phyloP scores from a whole-genome alignment of 2,329 filamentous ascomycete genomes.

The Tolypocladium cylindrosporum region DNA sequence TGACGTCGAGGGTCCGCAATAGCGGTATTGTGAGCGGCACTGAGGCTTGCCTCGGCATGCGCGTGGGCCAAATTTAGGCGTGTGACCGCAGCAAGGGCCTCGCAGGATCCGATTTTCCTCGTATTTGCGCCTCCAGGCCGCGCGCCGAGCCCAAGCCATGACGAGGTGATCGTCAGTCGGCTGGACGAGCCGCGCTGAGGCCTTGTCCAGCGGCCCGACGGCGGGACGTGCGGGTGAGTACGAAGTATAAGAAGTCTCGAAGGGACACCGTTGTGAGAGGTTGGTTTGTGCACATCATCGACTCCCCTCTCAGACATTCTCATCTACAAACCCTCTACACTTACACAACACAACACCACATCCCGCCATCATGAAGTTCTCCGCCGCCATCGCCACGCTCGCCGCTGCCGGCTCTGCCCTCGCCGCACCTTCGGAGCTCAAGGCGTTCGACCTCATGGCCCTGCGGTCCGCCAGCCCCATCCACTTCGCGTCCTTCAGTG shows the following conservation, averaged over 20 bases:
- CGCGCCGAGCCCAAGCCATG: not conserved
- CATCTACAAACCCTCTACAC: not conserved
- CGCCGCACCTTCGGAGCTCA: constrained; percentile 14
- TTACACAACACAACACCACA: not conserved
- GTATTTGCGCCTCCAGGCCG: not conserved
- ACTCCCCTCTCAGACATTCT: not conserved
- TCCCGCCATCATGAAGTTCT: constrained; percentile 17
- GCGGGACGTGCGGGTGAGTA: not conserved
- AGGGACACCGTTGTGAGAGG: not conserved
- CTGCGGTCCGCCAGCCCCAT: constrained; percentile 38
- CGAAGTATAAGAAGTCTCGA: not conserved
- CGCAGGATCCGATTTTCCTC: not conserved
- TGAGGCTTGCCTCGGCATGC: not conserved
- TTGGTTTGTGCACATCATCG: not conserved
- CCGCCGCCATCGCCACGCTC: constrained; percentile 13
- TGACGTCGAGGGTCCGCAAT: not conserved
- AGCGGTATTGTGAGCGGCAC: not conserved
- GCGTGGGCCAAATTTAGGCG: not conserved
- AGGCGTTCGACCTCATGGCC: constrained; percentile 37
- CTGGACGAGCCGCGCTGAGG: not conserved
- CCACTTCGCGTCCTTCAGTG: constrained; percentile 35
- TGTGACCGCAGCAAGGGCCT: not conserved
- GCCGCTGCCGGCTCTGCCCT: constrained; percentile 15
- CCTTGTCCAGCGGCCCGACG: not conserved
- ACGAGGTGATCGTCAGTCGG: not conserved